Evolutionary conservation across 129 eudicot species (phyloP), one percentile per base, ranked within the genome.

Genomic region (Silybum marianum): DNA sequence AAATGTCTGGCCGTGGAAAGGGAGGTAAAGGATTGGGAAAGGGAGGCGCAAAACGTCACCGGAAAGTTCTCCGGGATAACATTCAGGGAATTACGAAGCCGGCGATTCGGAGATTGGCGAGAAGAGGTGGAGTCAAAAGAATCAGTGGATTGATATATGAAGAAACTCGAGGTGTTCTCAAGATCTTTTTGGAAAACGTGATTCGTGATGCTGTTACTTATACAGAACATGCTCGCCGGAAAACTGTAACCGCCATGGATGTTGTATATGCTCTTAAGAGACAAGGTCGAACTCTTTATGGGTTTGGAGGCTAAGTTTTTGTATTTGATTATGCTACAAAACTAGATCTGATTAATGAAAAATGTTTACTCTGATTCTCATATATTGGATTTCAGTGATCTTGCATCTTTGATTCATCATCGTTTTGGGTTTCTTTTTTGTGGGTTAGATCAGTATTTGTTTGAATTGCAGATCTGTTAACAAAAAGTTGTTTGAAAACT

Each of bases 101-200:
- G 11, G 86, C 86, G 13, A 83, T 83, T 2, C 28, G 86, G 62
- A 70, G 86, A 23, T 8, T 83, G 19, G 86, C 86, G 1, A 83
- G 86, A 77, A 76, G 86, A 83, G 86, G 82, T 6, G 86, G 86
- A 70, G 86, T 83, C 0, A 83, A 83, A 78, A 76, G 86, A 30
- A 83, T 83, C 10, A 77, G 86, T 6, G 86, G 86, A 13, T 51
- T 83, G 82, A 83, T 82, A 0, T 82, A 82, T 25, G 85, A 82
- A 11, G 85, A 82, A n/a, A 82, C 85, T 3, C 26, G 85, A 26
- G 85, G 85, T 2, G 81, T 82, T 14, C 30, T 82, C 23, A 82
- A 82, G 85, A 82, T 82, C 60, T 82, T 82, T 4, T 75, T 82
- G 71, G 81, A 82, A 71, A 82, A 82, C 32, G 85, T 82, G 21